Percentiles rank a stretch among this genome's conserved stretches.
These are phyloP conservation scores for Licmophora abbreviata DNA, from an alignment of 108 stramenopile species.

Conservation along the genomic window DNA sequence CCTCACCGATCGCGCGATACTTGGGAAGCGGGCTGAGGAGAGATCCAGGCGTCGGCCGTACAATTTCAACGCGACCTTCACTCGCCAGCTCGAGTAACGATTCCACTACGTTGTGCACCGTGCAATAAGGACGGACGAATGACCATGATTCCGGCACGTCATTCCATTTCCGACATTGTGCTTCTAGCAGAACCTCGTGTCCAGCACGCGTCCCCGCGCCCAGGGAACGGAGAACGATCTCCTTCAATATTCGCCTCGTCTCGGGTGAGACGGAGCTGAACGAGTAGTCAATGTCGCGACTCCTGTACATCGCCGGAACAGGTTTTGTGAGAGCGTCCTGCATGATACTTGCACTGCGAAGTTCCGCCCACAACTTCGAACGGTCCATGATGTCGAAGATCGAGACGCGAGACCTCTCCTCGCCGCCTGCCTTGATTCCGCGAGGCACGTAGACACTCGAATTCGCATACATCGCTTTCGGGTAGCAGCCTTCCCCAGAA, in stretches of 20 bases:
- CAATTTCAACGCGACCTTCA: slow-evolving; percentile 57
- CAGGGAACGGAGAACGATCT: slow-evolving; percentile 39
- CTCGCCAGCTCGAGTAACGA: slow-evolving; percentile 44
- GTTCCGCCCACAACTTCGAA: slow-evolving; percentile 55
- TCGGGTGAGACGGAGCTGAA: slow-evolving; percentile 7
- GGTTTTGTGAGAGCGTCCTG: slow-evolving; percentile 4
- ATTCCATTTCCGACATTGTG: slow-evolving; percentile 46
- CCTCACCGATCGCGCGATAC: slow-evolving; percentile 16
- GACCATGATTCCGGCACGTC: slow-evolving; percentile 28
- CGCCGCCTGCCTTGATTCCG: slow-evolving; percentile 22
- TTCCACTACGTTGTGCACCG: slow-evolving; percentile 49
- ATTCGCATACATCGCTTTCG: slow-evolving; percentile 68
- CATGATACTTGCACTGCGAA: slow-evolving; percentile 5
- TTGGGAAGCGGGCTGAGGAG: slow-evolving; percentile 26
- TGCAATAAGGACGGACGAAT: slow-evolving; percentile 38
- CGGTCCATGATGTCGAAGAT: slow-evolving; percentile 59
- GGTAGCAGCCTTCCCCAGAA: slow-evolving; percentile 40
- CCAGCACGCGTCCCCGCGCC: slow-evolving; percentile 32
- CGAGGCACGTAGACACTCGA: slow-evolving; percentile 60
- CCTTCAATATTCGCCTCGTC: slow-evolving; percentile 38
- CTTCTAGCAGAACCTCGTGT: slow-evolving; percentile 53
- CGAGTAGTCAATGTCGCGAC: background rate
- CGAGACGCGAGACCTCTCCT: slow-evolving; percentile 28
- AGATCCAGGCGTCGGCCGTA: slow-evolving; percentile 14
- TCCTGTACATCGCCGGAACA: too few relatives aligned